These are phyloP conservation scores for Royoungia palumana DNA, from an alignment of 768 basidiomycete species.

Conservation along the genomic window DNA sequence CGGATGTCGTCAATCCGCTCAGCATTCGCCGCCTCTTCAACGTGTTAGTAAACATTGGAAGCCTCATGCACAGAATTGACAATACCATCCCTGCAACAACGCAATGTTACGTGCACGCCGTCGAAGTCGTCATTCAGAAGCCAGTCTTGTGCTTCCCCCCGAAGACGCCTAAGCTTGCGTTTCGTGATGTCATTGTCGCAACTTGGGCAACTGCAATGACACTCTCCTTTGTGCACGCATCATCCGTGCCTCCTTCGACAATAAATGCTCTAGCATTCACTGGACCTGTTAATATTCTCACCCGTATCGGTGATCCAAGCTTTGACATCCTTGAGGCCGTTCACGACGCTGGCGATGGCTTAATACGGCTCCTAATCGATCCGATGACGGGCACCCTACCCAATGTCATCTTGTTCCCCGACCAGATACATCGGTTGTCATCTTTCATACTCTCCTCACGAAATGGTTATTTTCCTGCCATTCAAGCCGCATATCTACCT, in stretches of 20 bases:
- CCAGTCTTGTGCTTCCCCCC: conserved; percentile 18
- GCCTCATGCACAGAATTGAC: conserved; percentile 31
- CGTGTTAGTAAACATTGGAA: conserved; percentile 42
- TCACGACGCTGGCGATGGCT: conserved; percentile 30
- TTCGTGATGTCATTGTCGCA: conserved; percentile 40
- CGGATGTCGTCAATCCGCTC: conserved; percentile 21
- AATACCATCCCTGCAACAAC: conserved; percentile 29
- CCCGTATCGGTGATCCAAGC: conserved; percentile 30
- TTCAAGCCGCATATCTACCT: conserved; percentile 24
- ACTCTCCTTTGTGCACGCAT: conserved; percentile 24
- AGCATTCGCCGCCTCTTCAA: conserved; percentile 45
- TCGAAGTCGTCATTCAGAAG: conserved; percentile 41
- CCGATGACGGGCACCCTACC: conserved; percentile 40
- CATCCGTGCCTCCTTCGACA: conserved; percentile 21
- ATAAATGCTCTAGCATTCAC: conserved; percentile 16
- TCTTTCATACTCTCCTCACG: conserved; percentile 36
- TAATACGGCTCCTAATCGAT: conserved; percentile 33
- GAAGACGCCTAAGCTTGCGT: conserved; percentile 23
- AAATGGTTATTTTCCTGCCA: conserved; percentile 32
- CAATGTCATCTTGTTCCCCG: conserved; percentile 40
- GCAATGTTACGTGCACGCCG: conserved; percentile 38
- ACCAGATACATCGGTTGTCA: conserved; percentile 36
- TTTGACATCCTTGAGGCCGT: conserved; percentile 37
- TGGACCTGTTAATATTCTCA: conserved; percentile 22
- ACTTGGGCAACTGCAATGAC: conserved; percentile 35